Conservation (phyloP, 2,329 filamentous ascomycete species). For the Hortaea werneckii region DNA sequence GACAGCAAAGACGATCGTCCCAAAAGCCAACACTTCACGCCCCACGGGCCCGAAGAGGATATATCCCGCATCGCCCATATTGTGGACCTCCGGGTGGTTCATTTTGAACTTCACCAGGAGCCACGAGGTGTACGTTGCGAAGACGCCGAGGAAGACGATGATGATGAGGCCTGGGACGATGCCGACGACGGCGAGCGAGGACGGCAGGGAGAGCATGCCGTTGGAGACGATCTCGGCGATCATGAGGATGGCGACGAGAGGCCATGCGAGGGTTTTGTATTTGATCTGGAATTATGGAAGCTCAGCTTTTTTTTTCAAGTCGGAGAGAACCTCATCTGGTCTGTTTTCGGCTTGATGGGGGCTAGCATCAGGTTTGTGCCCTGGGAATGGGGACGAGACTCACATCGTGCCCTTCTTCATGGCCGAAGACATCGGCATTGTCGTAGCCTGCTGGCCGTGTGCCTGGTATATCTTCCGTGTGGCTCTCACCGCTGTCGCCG, state of each 20-base stretch:
- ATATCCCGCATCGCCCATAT: conserved; percentile 59
- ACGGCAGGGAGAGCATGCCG: conserved; percentile 45
- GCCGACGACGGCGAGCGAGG: conserved; percentile 42
- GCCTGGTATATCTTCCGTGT: background rate
- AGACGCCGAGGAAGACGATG: conserved; percentile 40
- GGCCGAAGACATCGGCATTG: conserved; percentile 33
- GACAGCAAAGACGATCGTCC: conserved; percentile 54
- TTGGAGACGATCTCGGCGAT: conserved; percentile 43
- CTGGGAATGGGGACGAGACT: background rate
- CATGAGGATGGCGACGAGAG: conserved; percentile 43
- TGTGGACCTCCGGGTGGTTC: conserved; percentile 39
- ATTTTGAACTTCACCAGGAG: conserved; percentile 50
- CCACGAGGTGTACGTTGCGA: conserved; percentile 52
- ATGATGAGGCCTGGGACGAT: conserved; percentile 43
- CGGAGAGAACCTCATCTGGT: too few species aligned
- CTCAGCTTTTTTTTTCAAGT: too few species aligned
- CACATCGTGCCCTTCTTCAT: conserved; percentile 24
- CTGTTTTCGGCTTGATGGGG: conserved; percentile 22
- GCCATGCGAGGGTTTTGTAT: conserved; percentile 46
- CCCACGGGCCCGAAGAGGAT: conserved; percentile 52
- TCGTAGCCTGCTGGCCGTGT: conserved; percentile 9
- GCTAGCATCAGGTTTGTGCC: too few species aligned
- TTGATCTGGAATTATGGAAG: conserved; percentile 36
- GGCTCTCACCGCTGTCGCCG: background rate
- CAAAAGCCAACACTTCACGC: conserved; percentile 53